These are phyloP conservation scores for Scolecobasidium constrictum DNA, from an alignment of 2,329 filamentous ascomycete species.

Conservation along the genomic window DNA sequence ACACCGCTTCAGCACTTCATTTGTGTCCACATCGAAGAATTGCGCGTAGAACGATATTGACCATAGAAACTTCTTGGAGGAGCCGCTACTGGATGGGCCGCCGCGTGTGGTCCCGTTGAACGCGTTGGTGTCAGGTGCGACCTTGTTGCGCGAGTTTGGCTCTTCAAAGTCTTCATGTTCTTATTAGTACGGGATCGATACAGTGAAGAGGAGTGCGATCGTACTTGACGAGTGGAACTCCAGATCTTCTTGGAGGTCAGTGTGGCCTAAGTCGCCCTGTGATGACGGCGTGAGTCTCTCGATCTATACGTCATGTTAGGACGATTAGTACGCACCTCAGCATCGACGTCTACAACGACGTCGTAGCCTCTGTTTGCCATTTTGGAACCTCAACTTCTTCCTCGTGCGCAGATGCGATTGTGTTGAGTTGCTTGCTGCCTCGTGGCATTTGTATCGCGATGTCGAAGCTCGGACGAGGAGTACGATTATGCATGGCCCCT, in stretches of 20 bases:
- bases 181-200: conserved; percentile 5
- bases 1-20: conserved; percentile 77
- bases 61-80: conserved; percentile 78
- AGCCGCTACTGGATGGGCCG: conserved; percentile 7
- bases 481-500: too few species aligned
- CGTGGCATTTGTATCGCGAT: neutral
- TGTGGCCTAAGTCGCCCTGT: conserved; percentile 93
- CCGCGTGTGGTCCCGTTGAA: conserved; percentile 17
- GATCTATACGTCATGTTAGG: neutral
- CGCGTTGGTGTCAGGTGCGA: conserved; percentile 27
- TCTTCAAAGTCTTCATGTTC: conserved; percentile 52
- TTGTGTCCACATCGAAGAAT: conserved; percentile 97
- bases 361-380: conserved; percentile 73
- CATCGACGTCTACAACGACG: conserved; percentile 94
- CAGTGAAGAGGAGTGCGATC: conserved; percentile 12
- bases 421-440: neutral
- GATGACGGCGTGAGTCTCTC: too few species aligned
- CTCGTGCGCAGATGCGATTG: too few species aligned
- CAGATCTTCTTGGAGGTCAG: conserved; percentile 95
- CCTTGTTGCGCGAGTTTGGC: conserved; percentile 39
- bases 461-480: neutral
- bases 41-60: conserved; percentile 86
- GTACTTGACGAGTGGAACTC: conserved; percentile 90
- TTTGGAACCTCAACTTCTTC: too few species aligned
- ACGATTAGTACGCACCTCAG: conserved; percentile 54